These are phyloP conservation scores for Tagetes patula DNA, from an alignment of 129 eudicot species.

Conservation along the genomic window DNA sequence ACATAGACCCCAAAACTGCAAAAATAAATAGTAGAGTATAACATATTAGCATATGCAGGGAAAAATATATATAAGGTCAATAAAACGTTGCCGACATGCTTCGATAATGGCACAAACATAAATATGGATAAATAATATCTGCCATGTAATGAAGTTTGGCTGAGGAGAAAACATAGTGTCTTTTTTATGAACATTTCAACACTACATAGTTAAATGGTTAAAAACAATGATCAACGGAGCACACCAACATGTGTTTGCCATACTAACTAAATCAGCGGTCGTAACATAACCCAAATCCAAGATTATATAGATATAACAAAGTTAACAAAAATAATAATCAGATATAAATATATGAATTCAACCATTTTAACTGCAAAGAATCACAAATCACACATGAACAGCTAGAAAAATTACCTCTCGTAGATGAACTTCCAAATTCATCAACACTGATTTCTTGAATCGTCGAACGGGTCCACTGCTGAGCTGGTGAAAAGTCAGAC, in stretches of 20 bases:
- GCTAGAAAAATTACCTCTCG: slow-evolving; percentile 50
- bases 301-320: neutral
- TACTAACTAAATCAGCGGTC: neutral
- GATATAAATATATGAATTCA: neutral
- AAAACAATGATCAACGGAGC: neutral
- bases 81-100: neutral
- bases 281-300: neutral
- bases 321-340: neutral
- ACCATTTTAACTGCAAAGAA: neutral
- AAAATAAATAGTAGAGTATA: slow-evolving; percentile 7
- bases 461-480: slow-evolving; percentile 82
- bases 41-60: slow-evolving; percentile 28
- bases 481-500: slow-evolving; percentile 70
- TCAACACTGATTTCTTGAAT: slow-evolving; percentile 68
- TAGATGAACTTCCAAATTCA: slow-evolving; percentile 52
- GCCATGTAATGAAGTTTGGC: neutral
- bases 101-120: neutral
- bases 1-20: slow-evolving; percentile 57
- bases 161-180: neutral
- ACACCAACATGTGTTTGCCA: neutral
- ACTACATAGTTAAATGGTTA: neutral
- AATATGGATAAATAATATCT: neutral
- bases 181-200: neutral
- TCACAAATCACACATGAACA: neutral
- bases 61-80: neutral